Evolutionary conservation across 2,329 filamentous ascomycete species (phyloP).

Genomic region (Colletotrichum eremochloae): DNA sequence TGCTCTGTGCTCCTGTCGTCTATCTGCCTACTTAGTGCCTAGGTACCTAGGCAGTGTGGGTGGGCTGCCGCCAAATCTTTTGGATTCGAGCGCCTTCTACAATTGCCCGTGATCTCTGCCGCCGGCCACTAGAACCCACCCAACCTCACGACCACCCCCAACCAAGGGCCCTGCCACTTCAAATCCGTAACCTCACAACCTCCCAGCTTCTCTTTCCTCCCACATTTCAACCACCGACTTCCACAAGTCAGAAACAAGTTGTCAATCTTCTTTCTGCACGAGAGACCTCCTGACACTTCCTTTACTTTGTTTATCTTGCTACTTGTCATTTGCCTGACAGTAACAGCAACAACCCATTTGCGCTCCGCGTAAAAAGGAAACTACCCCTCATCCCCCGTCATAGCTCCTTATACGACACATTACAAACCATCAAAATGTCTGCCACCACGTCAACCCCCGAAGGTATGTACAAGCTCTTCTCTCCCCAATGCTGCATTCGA

Average conservation of each 20-base stretch:
- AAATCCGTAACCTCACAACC: constrained; percentile 38
- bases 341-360: constrained; percentile 31
- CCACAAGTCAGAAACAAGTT: constrained; percentile 18
- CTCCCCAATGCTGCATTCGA: not conserved
- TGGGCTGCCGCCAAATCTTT: constrained; percentile 39
- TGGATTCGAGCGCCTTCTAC: constrained; percentile 42
- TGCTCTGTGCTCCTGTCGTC: constrained; percentile 16
- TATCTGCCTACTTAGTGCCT: not conserved
- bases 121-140: constrained; percentile 40
- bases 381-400: constrained; percentile 41
- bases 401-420: constrained; percentile 38
- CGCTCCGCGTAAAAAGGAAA: constrained; percentile 31
- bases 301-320: not conserved
- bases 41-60: constrained; percentile 19
- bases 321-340: constrained; percentile 25
- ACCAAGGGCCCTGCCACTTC: constrained; percentile 38
- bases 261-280: constrained; percentile 8
- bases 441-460: constrained; percentile 52
- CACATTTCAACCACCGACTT: constrained; percentile 16
- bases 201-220: constrained; percentile 24
- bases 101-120: constrained; percentile 41
- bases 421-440: constrained; percentile 46
- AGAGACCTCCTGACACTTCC: not conserved
- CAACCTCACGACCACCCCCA: constrained; percentile 31
- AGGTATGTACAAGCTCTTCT: constrained; percentile 51